Conservation (phyloP, 2,329 filamentous ascomycete species). For the Dryadomyces quercivorus region DNA sequence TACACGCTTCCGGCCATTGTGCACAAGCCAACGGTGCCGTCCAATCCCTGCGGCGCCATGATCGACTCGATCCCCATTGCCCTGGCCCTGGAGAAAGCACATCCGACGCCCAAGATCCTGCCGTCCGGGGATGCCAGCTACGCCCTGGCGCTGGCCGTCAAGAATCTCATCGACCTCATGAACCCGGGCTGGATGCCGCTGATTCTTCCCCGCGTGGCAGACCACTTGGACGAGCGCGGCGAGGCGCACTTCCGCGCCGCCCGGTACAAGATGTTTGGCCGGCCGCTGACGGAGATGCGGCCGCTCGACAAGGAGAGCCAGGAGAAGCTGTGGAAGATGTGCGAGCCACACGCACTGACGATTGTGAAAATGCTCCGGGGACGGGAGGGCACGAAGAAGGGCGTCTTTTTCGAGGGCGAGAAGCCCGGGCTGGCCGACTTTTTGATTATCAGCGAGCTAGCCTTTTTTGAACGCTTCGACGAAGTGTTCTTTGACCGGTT, state of each 20-base stretch:
- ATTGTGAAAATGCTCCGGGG: background rate
- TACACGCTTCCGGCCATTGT: slow-evolving; percentile 2
- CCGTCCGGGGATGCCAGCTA: slow-evolving; percentile 4
- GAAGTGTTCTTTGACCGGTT: background rate
- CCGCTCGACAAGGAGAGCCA: background rate
- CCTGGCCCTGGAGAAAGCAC: background rate
- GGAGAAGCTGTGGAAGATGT: background rate
- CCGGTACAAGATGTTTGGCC: background rate
- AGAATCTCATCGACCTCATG: background rate
- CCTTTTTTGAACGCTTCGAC: slow-evolving; percentile 1
- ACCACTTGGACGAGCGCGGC: slow-evolving; percentile 1
- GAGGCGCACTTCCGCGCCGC: background rate
- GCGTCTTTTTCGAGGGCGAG: slow-evolving; percentile 2
- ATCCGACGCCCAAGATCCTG: background rate
- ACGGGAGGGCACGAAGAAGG: background rate
- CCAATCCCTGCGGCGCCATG: background rate
- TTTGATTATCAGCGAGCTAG: background rate
- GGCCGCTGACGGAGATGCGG: slow-evolving; percentile 1
- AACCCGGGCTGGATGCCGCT: background rate
- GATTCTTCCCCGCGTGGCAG: background rate
- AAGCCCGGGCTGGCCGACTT: background rate
- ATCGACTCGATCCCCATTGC: background rate
- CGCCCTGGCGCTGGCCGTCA: background rate
- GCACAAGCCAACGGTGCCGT: background rate
- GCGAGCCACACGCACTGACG: background rate